phyloP scores from a whole-genome alignment of 2,329 filamentous ascomycete species.

The Cercospora brassicicola region DNA sequence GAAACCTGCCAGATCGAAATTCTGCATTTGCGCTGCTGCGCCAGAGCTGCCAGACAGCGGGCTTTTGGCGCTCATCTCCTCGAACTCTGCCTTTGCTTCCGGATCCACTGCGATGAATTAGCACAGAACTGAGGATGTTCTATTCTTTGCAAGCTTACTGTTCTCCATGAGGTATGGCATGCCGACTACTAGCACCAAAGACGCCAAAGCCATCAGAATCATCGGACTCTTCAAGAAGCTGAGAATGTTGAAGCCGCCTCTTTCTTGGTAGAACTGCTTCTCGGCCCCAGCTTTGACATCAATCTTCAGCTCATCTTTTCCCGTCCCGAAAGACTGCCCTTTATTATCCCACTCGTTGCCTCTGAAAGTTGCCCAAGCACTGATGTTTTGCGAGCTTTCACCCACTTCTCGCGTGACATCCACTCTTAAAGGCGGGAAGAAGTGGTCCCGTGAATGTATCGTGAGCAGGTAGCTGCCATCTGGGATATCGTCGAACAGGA shows the following conservation, averaged over 20 bases:
- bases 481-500: slow-evolving; percentile 72
- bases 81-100: slow-evolving; percentile 90
- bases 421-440: slow-evolving; percentile 76
- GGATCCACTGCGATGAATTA: slow-evolving; percentile 73
- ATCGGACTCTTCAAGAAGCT: slow-evolving; percentile 89
- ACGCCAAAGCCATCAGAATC: slow-evolving; percentile 87
- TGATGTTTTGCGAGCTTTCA: slow-evolving; percentile 51
- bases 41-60: slow-evolving; percentile 51
- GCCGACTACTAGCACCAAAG: slow-evolving; percentile 79
- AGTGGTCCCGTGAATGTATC: slow-evolving; percentile 70
- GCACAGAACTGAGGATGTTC: slow-evolving; percentile 2
- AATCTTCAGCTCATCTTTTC: slow-evolving; percentile 52
- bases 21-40: slow-evolving; percentile 58
- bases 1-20: slow-evolving; percentile 68
- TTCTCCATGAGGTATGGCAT: slow-evolving; percentile 96
- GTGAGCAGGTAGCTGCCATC: slow-evolving; percentile 78
- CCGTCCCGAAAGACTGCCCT: slow-evolving; percentile 61
- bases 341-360: slow-evolving; percentile 89
- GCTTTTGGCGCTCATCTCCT: slow-evolving; percentile 79
- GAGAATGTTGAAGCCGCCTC: slow-evolving; percentile 66
- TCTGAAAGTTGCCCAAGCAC: slow-evolving; percentile 80
- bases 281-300: slow-evolving; percentile 61
- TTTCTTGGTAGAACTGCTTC: slow-evolving; percentile 76
- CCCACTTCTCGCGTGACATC: slow-evolving; percentile 58
- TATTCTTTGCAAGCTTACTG: slow-evolving; percentile 56